phyloP scores from a whole-genome alignment of 257 asterid genomes.

The Mitragyna speciosa region DNA sequence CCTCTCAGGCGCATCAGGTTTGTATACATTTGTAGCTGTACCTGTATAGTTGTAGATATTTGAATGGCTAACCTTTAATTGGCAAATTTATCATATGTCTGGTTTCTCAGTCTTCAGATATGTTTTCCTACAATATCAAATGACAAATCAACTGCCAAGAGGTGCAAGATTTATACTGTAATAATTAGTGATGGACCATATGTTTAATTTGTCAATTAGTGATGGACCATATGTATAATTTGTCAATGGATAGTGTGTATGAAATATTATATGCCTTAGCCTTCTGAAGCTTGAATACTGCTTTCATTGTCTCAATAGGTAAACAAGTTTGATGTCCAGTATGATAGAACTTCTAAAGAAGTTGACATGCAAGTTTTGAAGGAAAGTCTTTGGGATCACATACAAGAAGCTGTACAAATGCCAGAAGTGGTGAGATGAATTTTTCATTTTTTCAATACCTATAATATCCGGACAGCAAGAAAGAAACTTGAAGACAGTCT shows the following conservation, averaged over 20 bases:
- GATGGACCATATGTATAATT: not conserved
- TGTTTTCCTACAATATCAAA: too few relatives aligned
- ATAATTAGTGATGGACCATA: not conserved
- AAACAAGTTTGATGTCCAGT: conserved; percentile 63
- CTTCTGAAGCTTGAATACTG: not conserved
- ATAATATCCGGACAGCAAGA: too few relatives aligned
- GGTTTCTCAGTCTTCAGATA: too few relatives aligned
- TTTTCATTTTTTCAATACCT: too few relatives aligned
- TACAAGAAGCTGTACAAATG: conserved; percentile 37
- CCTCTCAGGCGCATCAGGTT: too few relatives aligned
- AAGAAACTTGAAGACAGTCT: not conserved
- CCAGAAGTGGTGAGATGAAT: not conserved
- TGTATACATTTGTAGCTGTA: too few relatives aligned
- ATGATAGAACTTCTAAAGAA: conserved; percentile 69
- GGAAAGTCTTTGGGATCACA: conserved; percentile 73
- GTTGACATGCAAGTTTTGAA: conserved; percentile 76
- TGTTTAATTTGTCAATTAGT: not conserved
- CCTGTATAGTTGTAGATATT: too few relatives aligned
- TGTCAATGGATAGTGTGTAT: not conserved
- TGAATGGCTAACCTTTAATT: too few relatives aligned
- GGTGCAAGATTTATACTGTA: too few relatives aligned
- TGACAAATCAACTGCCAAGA: too few relatives aligned
- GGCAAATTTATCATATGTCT: too few relatives aligned
- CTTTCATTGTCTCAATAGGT: conserved; percentile 35
- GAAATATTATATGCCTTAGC: not conserved